These are phyloP conservation scores for Pestalotiopsis sp. DNA, from an alignment of 2,329 filamentous ascomycete genomes.

Conservation along the genomic window DNA sequence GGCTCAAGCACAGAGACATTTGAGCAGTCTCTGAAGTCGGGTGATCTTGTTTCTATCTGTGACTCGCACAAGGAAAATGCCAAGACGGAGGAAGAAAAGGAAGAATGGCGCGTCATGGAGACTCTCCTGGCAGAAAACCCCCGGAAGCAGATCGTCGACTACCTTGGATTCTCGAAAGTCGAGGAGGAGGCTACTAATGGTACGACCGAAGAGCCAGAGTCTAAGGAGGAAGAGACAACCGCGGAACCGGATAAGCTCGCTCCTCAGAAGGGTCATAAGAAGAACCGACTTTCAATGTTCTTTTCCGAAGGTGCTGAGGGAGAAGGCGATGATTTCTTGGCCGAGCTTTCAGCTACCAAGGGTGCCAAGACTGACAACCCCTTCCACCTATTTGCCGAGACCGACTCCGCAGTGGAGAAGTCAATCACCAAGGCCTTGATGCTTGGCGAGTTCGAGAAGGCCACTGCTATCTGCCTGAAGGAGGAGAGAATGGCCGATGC, in stretches of 20 bases:
- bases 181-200: constrained; percentile 58
- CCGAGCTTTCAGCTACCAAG: constrained; percentile 83
- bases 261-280: constrained; percentile 46
- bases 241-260: constrained; percentile 49
- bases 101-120: constrained; percentile 94
- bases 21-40: constrained; percentile 77
- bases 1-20: constrained; percentile 85
- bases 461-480: constrained; percentile 84
- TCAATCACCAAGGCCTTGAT: constrained; percentile 86
- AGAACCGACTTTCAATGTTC: constrained; percentile 74
- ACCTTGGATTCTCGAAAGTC: constrained; percentile 81
- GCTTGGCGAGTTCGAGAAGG: constrained; percentile 87
- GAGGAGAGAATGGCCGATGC: constrained; percentile 93
- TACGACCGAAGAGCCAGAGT: constrained; percentile 36
- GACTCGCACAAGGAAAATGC: constrained; percentile 75
- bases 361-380: constrained; percentile 92
- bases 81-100: constrained; percentile 86
- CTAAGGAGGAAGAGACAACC: constrained; percentile 38
- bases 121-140: constrained; percentile 84
- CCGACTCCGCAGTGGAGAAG: constrained; percentile 83
- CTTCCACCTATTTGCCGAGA: constrained; percentile 84
- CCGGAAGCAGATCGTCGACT: constrained; percentile 83
- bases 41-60: constrained; percentile 79
- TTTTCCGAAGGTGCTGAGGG: constrained; percentile 71
- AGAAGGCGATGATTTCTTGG: constrained; percentile 84